Conservation (phyloP, 345 rosid species). For the Clarkia xantiana region DNA sequence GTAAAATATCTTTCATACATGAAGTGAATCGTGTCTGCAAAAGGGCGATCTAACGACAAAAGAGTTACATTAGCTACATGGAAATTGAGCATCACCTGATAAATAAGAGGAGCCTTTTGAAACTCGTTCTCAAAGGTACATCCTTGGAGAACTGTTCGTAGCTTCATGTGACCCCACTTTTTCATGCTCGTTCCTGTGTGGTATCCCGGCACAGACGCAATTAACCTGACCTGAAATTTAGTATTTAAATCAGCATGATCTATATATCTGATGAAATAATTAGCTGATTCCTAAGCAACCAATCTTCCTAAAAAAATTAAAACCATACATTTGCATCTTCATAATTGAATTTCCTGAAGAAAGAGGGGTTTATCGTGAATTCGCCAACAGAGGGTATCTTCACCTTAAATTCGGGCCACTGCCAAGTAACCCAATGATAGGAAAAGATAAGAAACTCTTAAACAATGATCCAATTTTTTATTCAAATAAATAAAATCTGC, state of each 20-base stretch:
- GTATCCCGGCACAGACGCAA: slow-evolving; percentile 94
- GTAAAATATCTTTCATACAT: background rate
- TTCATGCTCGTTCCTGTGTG: slow-evolving; percentile 61
- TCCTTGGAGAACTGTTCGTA: slow-evolving; percentile 54
- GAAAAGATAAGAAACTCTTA: background rate
- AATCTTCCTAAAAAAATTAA: background rate
- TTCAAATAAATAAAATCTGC: too few relatives aligned
- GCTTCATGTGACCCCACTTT: slow-evolving; percentile 94
- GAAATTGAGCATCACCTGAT: slow-evolving; percentile 46
- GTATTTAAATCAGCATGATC: background rate
- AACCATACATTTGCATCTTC: slow-evolving; percentile 41
- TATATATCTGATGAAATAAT: background rate
- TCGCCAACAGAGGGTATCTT: slow-evolving; percentile 44
- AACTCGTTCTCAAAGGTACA: slow-evolving; percentile 63
- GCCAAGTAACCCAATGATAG: slow-evolving; percentile 10
- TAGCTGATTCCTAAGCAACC: background rate
- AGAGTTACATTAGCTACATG: background rate
- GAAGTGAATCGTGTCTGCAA: background rate
- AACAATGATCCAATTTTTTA: background rate
- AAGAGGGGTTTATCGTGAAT: slow-evolving; percentile 50
- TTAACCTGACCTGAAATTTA: slow-evolving; percentile 49
- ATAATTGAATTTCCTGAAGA: slow-evolving; percentile 77
- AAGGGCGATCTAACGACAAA: background rate
- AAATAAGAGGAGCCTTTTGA: slow-evolving; percentile 62
- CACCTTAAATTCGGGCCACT: slow-evolving; percentile 74